phyloP scores from a whole-genome alignment of 306 rosid species.

The Gastrolobium bilobum region DNA sequence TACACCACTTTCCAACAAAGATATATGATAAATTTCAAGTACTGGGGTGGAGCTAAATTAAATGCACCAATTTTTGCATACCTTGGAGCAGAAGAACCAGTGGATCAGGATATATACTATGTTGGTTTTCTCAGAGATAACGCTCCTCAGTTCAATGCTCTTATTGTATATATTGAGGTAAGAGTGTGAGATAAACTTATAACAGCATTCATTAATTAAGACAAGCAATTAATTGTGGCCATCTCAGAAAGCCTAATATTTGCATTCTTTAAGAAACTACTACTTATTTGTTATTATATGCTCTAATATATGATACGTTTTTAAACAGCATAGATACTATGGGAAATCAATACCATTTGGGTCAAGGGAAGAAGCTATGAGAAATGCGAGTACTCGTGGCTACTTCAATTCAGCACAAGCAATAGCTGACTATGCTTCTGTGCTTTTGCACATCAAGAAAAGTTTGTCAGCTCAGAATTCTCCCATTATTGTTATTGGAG shows the following conservation, averaged over 20 bases:
- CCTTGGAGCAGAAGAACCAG: slow-evolving; percentile 58
- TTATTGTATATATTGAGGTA: slow-evolving; percentile 64
- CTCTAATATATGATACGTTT: neutral
- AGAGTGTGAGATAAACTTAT: neutral
- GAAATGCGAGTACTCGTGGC: slow-evolving; percentile 52
- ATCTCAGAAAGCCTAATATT: no score
- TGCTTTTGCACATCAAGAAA: slow-evolving; percentile 60
- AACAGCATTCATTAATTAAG: neutral
- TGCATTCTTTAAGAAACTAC: neutral
- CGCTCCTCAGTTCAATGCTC: slow-evolving; percentile 61
- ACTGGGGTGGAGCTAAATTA: slow-evolving; percentile 59
- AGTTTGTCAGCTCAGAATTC: slow-evolving; percentile 50
- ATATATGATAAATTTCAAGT: slow-evolving; percentile 51
- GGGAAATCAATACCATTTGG: slow-evolving; percentile 69
- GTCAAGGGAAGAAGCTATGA: slow-evolving; percentile 51
- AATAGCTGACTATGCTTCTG: slow-evolving; percentile 67
- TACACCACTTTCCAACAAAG: slow-evolving; percentile 62
- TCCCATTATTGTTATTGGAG: slow-evolving; percentile 66
- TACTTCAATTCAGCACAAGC: slow-evolving; percentile 70
- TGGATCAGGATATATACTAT: slow-evolving; percentile 14
- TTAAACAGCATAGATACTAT: slow-evolving; percentile 38
- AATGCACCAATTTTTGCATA: slow-evolving; percentile 62
- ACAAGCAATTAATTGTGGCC: no score
- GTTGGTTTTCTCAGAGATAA: slow-evolving; percentile 54
- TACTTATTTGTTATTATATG: neutral